These are phyloP conservation scores for Rachicladosporium sp. DNA, from an alignment of 2,329 filamentous ascomycete species.

Conservation along the genomic window DNA sequence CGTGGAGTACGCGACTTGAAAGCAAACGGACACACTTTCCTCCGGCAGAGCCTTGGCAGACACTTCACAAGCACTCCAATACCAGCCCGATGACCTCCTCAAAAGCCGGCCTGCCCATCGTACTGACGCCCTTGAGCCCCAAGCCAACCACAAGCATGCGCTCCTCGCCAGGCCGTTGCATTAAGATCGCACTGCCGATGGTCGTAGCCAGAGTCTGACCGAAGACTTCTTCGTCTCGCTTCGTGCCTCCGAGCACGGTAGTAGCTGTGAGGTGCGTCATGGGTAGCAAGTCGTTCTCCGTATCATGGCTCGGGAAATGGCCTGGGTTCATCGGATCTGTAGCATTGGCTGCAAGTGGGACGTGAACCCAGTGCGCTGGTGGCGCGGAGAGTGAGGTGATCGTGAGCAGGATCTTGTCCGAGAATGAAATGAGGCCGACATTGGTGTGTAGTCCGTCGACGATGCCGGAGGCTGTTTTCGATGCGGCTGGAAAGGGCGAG, in stretches of 20 bases:
- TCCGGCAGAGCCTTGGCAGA: no score
- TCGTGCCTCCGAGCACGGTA: slow-evolving; percentile 74
- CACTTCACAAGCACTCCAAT: slow-evolving; percentile 10
- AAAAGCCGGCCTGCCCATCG: slow-evolving; percentile 27
- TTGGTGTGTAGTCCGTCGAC: slow-evolving; percentile 62
- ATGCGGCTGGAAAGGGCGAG: slow-evolving; percentile 40
- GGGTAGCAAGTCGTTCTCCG: slow-evolving; percentile 53
- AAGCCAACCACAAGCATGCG: slow-evolving; percentile 47
- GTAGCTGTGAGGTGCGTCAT: slow-evolving; percentile 72
- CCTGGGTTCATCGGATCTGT: slow-evolving; percentile 49
- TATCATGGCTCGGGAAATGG: slow-evolving; percentile 35
- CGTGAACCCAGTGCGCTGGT: slow-evolving; percentile 88
- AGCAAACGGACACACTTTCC: no score
- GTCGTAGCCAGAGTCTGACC: slow-evolving; percentile 85
- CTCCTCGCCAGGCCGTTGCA: slow-evolving; percentile 53
- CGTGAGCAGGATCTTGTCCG: slow-evolving; percentile 83
- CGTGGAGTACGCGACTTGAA: no score
- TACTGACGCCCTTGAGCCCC: slow-evolving; percentile 35
- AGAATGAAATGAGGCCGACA: slow-evolving; percentile 60
- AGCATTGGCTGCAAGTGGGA: slow-evolving; percentile 60
- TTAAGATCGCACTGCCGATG: slow-evolving; percentile 66
- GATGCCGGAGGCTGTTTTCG: slow-evolving; percentile 37
- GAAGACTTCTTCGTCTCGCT: slow-evolving; percentile 59
- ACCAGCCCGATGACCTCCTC: slow-evolving; percentile 24
- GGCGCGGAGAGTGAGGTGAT: slow-evolving; percentile 67